A percentile compares a stretch with the other conserved stretches of the same genome.
phyloP scores from a whole-genome alignment of 2,329 filamentous ascomycete genomes.

The Aureobasidium lini region DNA sequence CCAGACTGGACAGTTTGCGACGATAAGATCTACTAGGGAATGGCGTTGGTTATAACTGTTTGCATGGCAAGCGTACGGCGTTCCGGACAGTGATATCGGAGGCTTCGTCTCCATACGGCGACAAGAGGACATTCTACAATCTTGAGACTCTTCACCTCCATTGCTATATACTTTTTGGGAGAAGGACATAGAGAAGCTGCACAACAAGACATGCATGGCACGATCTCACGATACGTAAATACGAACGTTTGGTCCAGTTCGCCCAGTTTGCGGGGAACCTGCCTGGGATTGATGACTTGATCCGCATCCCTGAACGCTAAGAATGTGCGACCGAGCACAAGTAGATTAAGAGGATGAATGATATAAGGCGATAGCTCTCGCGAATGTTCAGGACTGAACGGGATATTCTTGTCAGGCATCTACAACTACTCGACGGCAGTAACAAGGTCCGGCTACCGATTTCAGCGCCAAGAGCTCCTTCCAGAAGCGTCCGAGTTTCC shows the following conservation, averaged over 20 bases:
- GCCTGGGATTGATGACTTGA: conserved; percentile 7
- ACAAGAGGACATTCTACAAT: neutral
- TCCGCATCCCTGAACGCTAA: neutral
- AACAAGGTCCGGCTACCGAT: neutral
- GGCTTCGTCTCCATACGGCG: neutral
- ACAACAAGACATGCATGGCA: neutral
- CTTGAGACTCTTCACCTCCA: neutral
- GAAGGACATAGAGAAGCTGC: neutral
- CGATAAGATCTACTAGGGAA: conserved; percentile 19
- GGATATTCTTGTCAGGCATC: neutral
- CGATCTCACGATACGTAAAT: neutral
- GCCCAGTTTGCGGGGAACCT: conserved; percentile 1
- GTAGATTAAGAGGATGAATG: neutral
- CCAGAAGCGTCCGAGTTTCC: neutral
- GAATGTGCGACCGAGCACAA: neutral
- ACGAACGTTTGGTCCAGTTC: conserved; percentile 1
- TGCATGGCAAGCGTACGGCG: conserved; percentile 11
- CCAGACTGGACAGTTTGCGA: conserved; percentile 74
- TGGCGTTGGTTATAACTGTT: neutral
- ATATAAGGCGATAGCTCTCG: neutral
- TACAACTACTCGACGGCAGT: neutral
- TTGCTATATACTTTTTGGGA: neutral
- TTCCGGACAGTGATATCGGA: neutral
- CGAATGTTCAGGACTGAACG: neutral
- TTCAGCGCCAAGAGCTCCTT: neutral